Conservation (phyloP, 106 monocot genomes). For the Dendrobium catenatum region DNA sequence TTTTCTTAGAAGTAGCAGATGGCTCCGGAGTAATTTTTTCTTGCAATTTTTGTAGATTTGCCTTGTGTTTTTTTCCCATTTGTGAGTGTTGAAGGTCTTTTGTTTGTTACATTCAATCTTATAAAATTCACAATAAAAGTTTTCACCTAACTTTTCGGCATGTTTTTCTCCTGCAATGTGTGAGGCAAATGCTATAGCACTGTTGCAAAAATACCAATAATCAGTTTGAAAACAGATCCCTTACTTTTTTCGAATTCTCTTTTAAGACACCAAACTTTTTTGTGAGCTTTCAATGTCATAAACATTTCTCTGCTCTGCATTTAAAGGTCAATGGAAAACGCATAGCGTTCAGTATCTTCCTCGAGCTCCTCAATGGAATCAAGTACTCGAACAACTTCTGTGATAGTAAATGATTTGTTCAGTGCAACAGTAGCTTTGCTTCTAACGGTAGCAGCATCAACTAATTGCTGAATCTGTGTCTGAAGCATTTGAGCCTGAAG, state of each 20-base stretch:
- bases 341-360: constrained; percentile 14
- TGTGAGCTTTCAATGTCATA: constrained; percentile 13
- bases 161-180: constrained; percentile 41
- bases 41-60: constrained; percentile 20
- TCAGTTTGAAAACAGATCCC: background rate
- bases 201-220: constrained; percentile 17
- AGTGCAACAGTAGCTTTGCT: constrained; percentile 1
- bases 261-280: constrained; percentile 19
- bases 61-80: constrained; percentile 28
- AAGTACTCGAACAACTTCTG: background rate
- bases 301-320: constrained; percentile 22
- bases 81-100: constrained; percentile 20
- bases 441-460: constrained; percentile 6
- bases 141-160: background rate
- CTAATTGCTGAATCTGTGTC: constrained; percentile 1
- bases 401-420: constrained; percentile 6
- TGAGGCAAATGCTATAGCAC: constrained; percentile 25
- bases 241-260: constrained; percentile 16
- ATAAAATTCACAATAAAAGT: constrained; percentile 22
- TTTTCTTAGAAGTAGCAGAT: background rate
- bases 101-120: constrained; percentile 27
- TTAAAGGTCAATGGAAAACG: constrained; percentile 17
- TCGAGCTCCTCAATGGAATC: constrained; percentile 19
- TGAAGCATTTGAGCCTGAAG: constrained; percentile 6
- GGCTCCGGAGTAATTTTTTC: constrained; percentile 8